A percentile compares a stretch with the other conserved stretches of the same genome.
Evolutionary conservation across 1,284 basidiomycete species (phyloP).

Genomic region (Trametes pubescens): DNA sequence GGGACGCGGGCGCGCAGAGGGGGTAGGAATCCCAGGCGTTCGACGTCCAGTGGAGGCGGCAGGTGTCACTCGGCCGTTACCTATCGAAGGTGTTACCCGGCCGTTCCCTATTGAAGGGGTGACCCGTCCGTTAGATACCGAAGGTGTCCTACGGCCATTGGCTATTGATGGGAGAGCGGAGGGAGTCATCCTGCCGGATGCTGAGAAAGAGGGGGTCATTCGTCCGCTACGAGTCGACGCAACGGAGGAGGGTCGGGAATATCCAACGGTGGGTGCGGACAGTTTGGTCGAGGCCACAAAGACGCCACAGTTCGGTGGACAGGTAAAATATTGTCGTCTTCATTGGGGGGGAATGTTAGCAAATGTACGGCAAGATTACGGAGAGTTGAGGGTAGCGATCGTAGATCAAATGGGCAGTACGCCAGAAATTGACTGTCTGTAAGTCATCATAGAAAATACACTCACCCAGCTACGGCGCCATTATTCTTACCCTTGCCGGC

Average conservation of each 20-base stretch:
- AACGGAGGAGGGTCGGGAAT: constrained; percentile 78
- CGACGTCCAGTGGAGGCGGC: constrained; percentile 40
- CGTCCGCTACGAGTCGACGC: constrained; percentile 76
- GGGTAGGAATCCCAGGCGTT: constrained; percentile 40
- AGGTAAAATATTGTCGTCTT: constrained; percentile 88
- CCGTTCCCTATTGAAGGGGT: constrained; percentile 51
- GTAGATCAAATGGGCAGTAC: no score
- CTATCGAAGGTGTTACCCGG: constrained; percentile 57
- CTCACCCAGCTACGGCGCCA: constrained; percentile 89
- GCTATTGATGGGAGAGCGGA: constrained; percentile 33
- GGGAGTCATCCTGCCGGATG: constrained; percentile 42
- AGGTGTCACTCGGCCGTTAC: constrained; percentile 50
- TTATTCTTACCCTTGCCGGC: constrained; percentile 96
- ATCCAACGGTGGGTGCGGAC: constrained; percentile 74
- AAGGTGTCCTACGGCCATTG: constrained; percentile 42
- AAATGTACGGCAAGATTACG: background rate
- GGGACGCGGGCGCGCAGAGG: constrained; percentile 35
- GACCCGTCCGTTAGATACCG: constrained; percentile 32
- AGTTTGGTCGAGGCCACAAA: constrained; percentile 89
- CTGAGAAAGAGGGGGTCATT: constrained; percentile 53
- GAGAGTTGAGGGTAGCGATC: no score
- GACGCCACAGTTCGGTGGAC: constrained; percentile 88
- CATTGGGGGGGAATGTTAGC: constrained; percentile 6
- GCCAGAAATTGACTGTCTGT: background rate
- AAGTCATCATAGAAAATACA: background rate